These are phyloP conservation scores for Exophiala bonariae DNA, from an alignment of 2,329 filamentous ascomycete species.

Conservation along the genomic window DNA sequence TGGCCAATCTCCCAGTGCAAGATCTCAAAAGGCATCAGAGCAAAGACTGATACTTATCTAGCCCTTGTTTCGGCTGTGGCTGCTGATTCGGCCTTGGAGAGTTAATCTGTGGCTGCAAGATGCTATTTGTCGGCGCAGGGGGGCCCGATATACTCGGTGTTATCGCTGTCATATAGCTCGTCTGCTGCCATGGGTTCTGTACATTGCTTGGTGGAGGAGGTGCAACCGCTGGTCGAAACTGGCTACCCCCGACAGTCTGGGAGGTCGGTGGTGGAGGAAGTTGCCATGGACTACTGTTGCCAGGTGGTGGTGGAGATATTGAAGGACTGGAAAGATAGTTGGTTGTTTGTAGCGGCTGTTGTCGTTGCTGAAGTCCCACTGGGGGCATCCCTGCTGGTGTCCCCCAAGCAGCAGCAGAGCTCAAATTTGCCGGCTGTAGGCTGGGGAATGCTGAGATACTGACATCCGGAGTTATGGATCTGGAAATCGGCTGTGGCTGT, in stretches of 20 bases:
- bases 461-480: slow-evolving; percentile 55
- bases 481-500: slow-evolving; percentile 31
- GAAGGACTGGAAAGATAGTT: slow-evolving; percentile 11
- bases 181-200: slow-evolving; percentile 19
- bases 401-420: slow-evolving; percentile 34
- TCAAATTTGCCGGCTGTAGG: slow-evolving; percentile 40
- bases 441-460: slow-evolving; percentile 49
- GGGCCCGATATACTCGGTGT: no score
- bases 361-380: slow-evolving; percentile 12
- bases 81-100: slow-evolving; percentile 27
- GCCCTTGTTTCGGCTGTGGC: slow-evolving; percentile 39
- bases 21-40: slow-evolving; percentile 38
- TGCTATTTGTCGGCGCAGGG: no score
- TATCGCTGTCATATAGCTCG: slow-evolving; percentile 10
- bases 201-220: slow-evolving; percentile 34
- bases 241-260: slow-evolving; percentile 2
- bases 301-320: slow-evolving; percentile 14
- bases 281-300: slow-evolving; percentile 21
- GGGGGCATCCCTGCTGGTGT: slow-evolving; percentile 10
- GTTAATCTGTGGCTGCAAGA: slow-evolving; percentile 27
- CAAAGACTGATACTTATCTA: slow-evolving; percentile 60
- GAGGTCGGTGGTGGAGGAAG: slow-evolving; percentile 17
- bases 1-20: no score
- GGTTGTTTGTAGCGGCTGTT: slow-evolving; percentile 18
- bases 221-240: slow-evolving; percentile 25